A percentile compares a stretch with the other conserved stretches of the same genome.
Evolutionary conservation across 2,329 filamentous ascomycete species (phyloP).

Genomic region (Colletotrichum lindemuthianum): DNA sequence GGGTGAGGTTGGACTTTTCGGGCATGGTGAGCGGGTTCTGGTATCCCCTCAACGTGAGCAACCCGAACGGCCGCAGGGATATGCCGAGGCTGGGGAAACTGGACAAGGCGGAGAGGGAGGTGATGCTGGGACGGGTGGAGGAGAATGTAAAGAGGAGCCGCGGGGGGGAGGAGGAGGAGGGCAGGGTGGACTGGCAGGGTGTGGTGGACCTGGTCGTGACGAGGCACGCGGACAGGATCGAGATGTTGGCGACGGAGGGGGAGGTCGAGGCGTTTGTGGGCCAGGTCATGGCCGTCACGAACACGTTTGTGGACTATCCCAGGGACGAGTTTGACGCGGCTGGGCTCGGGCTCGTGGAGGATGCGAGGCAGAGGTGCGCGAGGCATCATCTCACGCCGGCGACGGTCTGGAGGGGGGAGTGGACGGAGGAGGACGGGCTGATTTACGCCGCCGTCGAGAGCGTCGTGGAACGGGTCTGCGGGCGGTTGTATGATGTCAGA

Average conservation of each 20-base stretch:
- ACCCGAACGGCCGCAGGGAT: conserved; percentile 46
- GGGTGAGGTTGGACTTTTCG: conserved; percentile 58
- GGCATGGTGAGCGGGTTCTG: conserved; percentile 62
- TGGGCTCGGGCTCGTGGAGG: conserved; percentile 30
- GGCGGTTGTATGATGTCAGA: conserved; percentile 16
- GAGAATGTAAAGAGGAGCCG: conserved; percentile 47
- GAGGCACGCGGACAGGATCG: conserved; percentile 68
- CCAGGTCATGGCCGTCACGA: conserved; percentile 51
- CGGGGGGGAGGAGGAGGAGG: conserved; percentile 40
- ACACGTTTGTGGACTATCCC: conserved; percentile 56
- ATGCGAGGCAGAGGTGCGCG: conserved; percentile 57
- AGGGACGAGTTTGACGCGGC: conserved; percentile 26
- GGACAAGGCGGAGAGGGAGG: conserved; percentile 43
- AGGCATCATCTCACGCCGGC: conserved; percentile 54
- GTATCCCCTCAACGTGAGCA: conserved; percentile 61
- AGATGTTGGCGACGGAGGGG: conserved; percentile 19
- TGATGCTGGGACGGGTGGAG: conserved; percentile 55
- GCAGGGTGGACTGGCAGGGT: conserved; percentile 70
- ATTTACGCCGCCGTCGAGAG: conserved; percentile 55
- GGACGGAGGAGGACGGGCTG: conserved; percentile 54
- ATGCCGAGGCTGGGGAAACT: conserved; percentile 47
- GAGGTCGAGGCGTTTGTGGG: conserved; percentile 43
- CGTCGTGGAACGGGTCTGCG: conserved; percentile 53
- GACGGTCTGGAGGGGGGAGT: conserved; percentile 36
- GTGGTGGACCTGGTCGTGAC: conserved; percentile 72